phyloP scores from a whole-genome alignment of 1,284 basidiomycete genomes.

The Cryptococcus wingfieldii region DNA sequence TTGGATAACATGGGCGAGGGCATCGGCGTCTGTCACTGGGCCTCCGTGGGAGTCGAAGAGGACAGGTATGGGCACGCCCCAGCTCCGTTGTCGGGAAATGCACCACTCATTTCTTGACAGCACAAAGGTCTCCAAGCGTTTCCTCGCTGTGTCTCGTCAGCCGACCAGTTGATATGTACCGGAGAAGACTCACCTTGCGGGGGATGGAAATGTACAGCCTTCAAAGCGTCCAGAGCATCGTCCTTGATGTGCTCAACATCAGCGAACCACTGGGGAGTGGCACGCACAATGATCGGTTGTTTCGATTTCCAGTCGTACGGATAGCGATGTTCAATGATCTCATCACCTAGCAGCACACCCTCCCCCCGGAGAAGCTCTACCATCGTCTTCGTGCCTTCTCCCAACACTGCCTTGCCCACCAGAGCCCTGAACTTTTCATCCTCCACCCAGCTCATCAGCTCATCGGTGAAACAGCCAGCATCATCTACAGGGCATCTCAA shows the following conservation, averaged over 20 bases:
- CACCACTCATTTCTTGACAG: constrained; percentile 95
- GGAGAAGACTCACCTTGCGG: constrained; percentile 59
- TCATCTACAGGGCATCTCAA: constrained; percentile 72
- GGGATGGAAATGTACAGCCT: constrained; percentile 74
- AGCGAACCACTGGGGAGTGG: constrained; percentile 97
- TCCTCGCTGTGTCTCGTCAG: constrained; percentile 58
- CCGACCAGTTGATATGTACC: background rate
- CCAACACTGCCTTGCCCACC: constrained; percentile 69
- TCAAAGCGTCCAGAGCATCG: constrained; percentile 66
- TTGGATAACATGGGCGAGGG: constrained; percentile 71
- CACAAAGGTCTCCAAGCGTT: constrained; percentile 80
- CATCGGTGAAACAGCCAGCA: constrained; percentile 66
- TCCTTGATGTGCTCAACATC: constrained; percentile 81
- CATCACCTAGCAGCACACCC: constrained; percentile 62
- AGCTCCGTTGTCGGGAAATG: constrained; percentile 94
- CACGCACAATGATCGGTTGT: constrained; percentile 86
- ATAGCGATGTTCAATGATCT: constrained; percentile 79
- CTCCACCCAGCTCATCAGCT: constrained; percentile 58
- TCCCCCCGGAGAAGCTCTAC: constrained; percentile 60
- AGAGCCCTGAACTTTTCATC: constrained; percentile 33
- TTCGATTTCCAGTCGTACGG: constrained; percentile 98
- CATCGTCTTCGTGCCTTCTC: constrained; percentile 64
- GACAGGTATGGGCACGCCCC: constrained; percentile 96
- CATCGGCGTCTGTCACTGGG: constrained; percentile 63
- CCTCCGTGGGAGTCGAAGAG: constrained; percentile 68